Evolutionary conservation across 371 early-diverging fungal genomes (phyloP).

Genomic region (Vairimorpha ceranae): DNA sequence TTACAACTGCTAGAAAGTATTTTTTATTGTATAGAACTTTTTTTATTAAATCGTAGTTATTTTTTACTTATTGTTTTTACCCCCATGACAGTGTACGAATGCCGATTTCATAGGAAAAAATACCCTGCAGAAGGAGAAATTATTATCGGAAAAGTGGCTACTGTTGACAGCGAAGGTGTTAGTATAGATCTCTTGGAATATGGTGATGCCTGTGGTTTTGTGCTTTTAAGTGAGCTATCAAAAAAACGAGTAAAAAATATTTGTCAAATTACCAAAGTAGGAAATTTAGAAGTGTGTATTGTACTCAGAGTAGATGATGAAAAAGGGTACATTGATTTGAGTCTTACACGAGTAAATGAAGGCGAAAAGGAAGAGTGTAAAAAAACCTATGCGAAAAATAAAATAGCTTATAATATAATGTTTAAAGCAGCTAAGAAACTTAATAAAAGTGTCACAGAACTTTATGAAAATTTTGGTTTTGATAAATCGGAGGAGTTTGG

Average conservation of each 20-base stretch:
- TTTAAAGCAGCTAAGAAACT: slow-evolving; percentile 82
- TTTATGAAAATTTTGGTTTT: slow-evolving; percentile 85
- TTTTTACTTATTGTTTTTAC: too few species aligned
- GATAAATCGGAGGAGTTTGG: slow-evolving; percentile 91
- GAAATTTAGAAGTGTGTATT: slow-evolving; percentile 85
- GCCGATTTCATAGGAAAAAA: slow-evolving; percentile 76
- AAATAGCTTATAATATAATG: slow-evolving; percentile 73
- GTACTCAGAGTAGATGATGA: slow-evolving; percentile 94
- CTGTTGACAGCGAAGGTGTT: slow-evolving; percentile 92
- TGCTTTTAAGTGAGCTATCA: slow-evolving; percentile 84
- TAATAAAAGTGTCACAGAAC: slow-evolving; percentile 69
- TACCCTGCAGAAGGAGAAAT: slow-evolving; percentile 92
- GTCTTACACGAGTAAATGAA: slow-evolving; percentile 88
- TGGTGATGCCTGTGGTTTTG: slow-evolving; percentile 87
- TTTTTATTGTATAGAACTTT: slow-evolving; percentile 8
- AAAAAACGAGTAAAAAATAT: slow-evolving; percentile 91
- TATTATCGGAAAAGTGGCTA: slow-evolving; percentile 91
- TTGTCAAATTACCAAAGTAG: slow-evolving; percentile 89
- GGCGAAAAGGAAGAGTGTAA: slow-evolving; percentile 84
- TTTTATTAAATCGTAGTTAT: slow-evolving; percentile 19
- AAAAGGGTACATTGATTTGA: slow-evolving; percentile 97
- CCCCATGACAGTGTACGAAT: slow-evolving; percentile 32
- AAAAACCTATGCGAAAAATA: slow-evolving; percentile 87
- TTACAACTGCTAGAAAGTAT: slow-evolving; percentile 2
- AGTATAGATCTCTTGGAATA: slow-evolving; percentile 80